Evolutionary conservation across 257 asterid genomes (phyloP).

Genomic region (Gentiana straminea): DNA sequence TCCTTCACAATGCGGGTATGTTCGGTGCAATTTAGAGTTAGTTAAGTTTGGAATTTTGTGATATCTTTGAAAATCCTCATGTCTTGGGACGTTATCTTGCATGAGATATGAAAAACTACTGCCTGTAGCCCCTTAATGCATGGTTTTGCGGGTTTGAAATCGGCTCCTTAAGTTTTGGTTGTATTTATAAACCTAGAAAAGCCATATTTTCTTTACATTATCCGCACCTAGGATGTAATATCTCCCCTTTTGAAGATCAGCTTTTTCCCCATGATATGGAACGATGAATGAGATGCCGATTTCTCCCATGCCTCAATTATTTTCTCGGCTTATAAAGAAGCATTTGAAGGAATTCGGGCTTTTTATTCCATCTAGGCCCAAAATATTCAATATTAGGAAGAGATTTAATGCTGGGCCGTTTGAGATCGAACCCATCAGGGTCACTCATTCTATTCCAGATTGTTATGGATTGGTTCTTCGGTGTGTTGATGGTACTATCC

Average conservation of each 20-base stretch:
- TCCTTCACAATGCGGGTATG: slow-evolving; percentile 98
- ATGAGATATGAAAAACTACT: too few species aligned
- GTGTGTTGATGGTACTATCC: slow-evolving; percentile 94
- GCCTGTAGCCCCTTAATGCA: neutral
- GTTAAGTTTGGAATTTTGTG: neutral
- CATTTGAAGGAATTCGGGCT: slow-evolving; percentile 92
- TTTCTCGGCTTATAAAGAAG: slow-evolving; percentile 86
- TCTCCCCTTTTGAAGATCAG: too few species aligned
- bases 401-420: slow-evolving; percentile 94
- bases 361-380: slow-evolving; percentile 86
- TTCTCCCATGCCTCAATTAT: too few species aligned
- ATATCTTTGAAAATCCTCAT: too few species aligned
- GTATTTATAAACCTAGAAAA: too few species aligned
- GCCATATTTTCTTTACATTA: too few species aligned
- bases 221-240: too few species aligned
- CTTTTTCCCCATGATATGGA: too few species aligned
- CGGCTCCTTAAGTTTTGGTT: too few species aligned
- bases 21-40: slow-evolving; percentile 6
- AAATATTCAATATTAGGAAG: slow-evolving; percentile 65
- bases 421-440: slow-evolving; percentile 86
- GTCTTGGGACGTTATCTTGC: too few species aligned
- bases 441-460: slow-evolving; percentile 98
- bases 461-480: slow-evolving; percentile 97
- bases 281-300: too few species aligned
- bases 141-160: too few species aligned